A percentile compares a stretch with the other conserved stretches of the same genome.
Evolutionary conservation across 805 yeast species (phyloP).

Genomic region (Candida glaebosa): DNA sequence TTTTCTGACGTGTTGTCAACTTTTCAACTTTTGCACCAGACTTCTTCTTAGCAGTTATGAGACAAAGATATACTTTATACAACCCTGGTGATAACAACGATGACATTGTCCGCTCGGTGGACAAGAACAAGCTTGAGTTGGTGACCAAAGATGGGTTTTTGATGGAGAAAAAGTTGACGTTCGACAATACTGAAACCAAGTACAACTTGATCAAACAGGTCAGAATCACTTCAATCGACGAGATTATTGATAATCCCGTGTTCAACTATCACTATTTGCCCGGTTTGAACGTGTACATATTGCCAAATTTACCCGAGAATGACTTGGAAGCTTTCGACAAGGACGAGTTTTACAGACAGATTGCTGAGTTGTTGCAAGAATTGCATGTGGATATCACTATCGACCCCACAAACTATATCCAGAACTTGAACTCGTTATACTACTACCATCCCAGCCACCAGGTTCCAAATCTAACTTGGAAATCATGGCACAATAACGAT

Average conservation of each 20-base stretch:
- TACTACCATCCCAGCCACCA: conserved; percentile 14
- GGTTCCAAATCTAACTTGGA: conserved; percentile 4
- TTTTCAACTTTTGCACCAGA: not conserved
- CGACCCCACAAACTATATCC: conserved; percentile 21
- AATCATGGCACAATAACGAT: not conserved
- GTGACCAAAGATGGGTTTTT: conserved; percentile 8
- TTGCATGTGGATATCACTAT: conserved; percentile 17
- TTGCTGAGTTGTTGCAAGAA: conserved; percentile 7
- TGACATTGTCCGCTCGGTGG: conserved; percentile 16
- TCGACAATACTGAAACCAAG: conserved; percentile 5
- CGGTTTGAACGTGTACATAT: conserved; percentile 30
- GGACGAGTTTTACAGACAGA: conserved; percentile 21
- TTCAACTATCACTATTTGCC: conserved; percentile 23
- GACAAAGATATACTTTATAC: conserved; percentile 30
- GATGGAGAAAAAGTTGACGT: conserved; percentile 17
- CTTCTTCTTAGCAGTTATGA: conserved; percentile 12
- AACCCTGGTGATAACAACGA: conserved; percentile 25
- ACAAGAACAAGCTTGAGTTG: conserved; percentile 11
- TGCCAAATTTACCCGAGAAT: conserved; percentile 16
- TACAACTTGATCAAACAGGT: conserved; percentile 17
- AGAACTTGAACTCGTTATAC: conserved; percentile 26
- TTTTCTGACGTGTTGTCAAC: not conserved
- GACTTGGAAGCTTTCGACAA: conserved; percentile 5
- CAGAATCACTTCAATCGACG: conserved; percentile 18
- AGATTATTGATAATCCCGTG: conserved; percentile 11